Percentiles rank a stretch among this genome's conserved stretches.
These are phyloP conservation scores for Rosa rugosa DNA, from an alignment of 306 rosid genomes.

Conservation along the genomic window DNA sequence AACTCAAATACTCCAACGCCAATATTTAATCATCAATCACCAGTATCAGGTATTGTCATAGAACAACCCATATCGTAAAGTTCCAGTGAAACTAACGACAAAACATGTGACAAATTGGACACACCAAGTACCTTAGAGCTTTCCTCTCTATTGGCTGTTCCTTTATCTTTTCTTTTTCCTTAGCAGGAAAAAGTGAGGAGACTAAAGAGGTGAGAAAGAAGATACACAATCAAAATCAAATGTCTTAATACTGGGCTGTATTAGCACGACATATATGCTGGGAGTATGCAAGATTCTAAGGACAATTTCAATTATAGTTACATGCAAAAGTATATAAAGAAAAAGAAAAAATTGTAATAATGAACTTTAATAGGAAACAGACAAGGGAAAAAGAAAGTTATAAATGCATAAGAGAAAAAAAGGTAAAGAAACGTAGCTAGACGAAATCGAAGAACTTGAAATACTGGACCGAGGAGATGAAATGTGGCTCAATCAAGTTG, in stretches of 20 bases:
- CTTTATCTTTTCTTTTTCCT: background rate
- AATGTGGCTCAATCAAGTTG: background rate
- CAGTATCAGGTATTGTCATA: background rate
- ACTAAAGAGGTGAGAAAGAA: background rate
- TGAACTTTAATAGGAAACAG: background rate
- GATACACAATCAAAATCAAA: background rate
- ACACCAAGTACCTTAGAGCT: slow-evolving; percentile 1
- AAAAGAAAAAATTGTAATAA: background rate
- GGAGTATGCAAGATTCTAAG: background rate
- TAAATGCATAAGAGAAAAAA: background rate
- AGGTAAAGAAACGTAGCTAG: background rate
- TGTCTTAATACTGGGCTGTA: background rate
- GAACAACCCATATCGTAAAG: background rate
- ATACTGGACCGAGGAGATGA: background rate
- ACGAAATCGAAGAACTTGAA: background rate
- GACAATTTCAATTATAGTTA: background rate
- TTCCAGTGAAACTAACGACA: slow-evolving; percentile 2
- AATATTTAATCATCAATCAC: background rate
- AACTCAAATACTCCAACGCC: slow-evolving; percentile 9
- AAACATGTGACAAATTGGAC: slow-evolving; percentile 19
- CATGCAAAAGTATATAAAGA: background rate
- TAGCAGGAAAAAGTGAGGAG: background rate
- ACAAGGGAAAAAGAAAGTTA: background rate
- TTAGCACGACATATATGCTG: background rate
- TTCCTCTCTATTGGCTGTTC: background rate